Conservation (phyloP, 2,329 filamentous ascomycete species). For the Ophiognomonia clavigignenti-juglandacearum region DNA sequence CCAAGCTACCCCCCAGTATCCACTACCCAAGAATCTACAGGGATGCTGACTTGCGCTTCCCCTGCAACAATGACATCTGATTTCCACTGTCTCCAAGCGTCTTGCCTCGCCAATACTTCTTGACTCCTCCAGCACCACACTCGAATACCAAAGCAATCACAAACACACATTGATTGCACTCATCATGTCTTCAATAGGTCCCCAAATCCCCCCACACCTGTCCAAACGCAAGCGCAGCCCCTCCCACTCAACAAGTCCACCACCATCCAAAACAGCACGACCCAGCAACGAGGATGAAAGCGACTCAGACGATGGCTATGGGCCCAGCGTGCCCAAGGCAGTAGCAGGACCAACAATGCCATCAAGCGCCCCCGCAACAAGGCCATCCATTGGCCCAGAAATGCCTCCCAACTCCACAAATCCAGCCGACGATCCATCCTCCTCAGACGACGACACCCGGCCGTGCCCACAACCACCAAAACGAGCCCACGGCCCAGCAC, state of each 20-base stretch:
- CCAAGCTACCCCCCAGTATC: no score
- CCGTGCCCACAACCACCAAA: constrained; percentile 19
- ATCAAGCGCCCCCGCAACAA: not conserved
- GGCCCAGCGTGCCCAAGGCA: constrained; percentile 29
- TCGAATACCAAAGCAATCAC: no score
- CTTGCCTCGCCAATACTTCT: no score
- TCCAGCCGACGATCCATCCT: constrained; percentile 27
- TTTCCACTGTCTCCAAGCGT: no score
- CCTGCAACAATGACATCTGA: no score
- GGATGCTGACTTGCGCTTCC: no score
- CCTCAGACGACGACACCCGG: constrained; percentile 29
- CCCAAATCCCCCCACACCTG: constrained; percentile 63
- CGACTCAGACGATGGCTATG: constrained; percentile 37
- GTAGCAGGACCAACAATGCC: constrained; percentile 3
- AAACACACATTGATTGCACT: no score
- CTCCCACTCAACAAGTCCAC: constrained; percentile 33
- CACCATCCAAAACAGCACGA: constrained; percentile 41
- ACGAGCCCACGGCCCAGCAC: constrained; percentile 36
- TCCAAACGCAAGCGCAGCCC: constrained; percentile 57
- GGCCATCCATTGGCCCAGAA: constrained; percentile 18
- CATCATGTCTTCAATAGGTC: constrained; percentile 64
- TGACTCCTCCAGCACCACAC: no score
- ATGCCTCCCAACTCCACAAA: constrained; percentile 23
- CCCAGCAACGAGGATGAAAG: constrained; percentile 40
- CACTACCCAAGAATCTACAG: no score